Base-by-base conservation (phyloP, 495 filamentous ascomycete genomes). In the Hypomontagnella submonticulosa region DNA sequence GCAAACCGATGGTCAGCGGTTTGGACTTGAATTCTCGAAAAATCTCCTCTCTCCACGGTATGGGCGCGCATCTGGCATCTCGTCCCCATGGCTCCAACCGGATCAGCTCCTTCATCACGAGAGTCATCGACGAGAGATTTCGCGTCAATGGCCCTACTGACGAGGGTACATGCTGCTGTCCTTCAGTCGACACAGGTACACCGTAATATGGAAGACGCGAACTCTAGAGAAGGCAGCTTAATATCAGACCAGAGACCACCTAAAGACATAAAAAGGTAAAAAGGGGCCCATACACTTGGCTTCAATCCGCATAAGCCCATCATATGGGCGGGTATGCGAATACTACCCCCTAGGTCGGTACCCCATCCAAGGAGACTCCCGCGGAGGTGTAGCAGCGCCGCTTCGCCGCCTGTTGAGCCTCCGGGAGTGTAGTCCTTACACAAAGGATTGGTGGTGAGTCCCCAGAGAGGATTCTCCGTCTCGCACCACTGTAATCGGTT, bases 61-160 rank as follows among this genome's bases (percentile, higher is more conserved):
- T 83, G 0, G 91, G 74, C 88, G 87, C 2, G 91, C 91, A 13
- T 79, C 86, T 57, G 86, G 84, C 87, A 66, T 96, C 92, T 67
- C 90, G 92, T 48, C 84, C 84, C 92, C 92, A 94, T 0, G 92
- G 92, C 74, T 92, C 77, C 88, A 92, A 90, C 9, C 81, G 76
- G 50, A 92, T 82, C 27, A 94, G 75, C 9, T 86, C 84, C 50
- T 84, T 85, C 38, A 90, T 87, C 66, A 93, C 92, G 72, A 91
- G 90, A n/a, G 81, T 82, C 7, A 96, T 75, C 63, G 94, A 91
- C 42, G 83, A 83, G 64, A 95, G 73, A 0, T 89, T 92, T 49
- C 90, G 83, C 11, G 91, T 82, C 89, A 96, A 91, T 2, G 92
- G 92, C 41, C 90, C 92, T 71, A 92, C 92, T 10, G 92, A 88